A percentile compares a stretch with the other conserved stretches of the same genome.
Conservation (phyloP, 2,329 filamentous ascomycete species). For the Hortaea werneckii region DNA sequence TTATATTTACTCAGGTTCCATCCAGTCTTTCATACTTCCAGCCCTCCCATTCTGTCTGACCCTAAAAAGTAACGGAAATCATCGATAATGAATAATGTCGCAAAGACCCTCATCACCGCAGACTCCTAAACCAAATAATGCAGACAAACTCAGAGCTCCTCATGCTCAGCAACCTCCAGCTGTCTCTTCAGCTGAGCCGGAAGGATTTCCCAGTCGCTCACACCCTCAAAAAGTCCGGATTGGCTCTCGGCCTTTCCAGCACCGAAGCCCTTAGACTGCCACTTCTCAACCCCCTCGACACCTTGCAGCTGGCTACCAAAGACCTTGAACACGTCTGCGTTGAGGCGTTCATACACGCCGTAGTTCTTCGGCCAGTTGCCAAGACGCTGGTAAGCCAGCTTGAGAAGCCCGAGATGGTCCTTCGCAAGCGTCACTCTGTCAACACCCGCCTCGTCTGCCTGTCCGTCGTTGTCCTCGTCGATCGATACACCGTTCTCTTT, state of each 20-base stretch:
- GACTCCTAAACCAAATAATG: too few species aligned
- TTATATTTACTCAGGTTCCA: too few species aligned
- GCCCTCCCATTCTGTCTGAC: too few species aligned
- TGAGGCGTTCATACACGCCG: constrained; percentile 39
- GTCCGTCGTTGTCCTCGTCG: constrained; percentile 16
- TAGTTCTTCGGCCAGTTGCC: constrained; percentile 39
- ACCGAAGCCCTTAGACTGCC: constrained; percentile 37
- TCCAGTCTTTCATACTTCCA: too few species aligned
- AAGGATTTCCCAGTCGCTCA: constrained; percentile 20
- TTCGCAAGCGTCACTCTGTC: constrained; percentile 23
- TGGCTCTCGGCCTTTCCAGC: constrained; percentile 36
- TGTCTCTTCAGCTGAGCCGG: background rate
- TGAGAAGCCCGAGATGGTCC: constrained; percentile 27
- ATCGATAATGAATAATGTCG: too few species aligned
- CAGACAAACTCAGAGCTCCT: background rate
- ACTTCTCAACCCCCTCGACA: constrained; percentile 35
- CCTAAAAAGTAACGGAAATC: too few species aligned
- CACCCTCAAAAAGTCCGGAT: constrained; percentile 25
- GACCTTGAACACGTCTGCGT: constrained; percentile 33
- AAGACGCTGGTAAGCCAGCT: constrained; percentile 33
- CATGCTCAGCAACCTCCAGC: background rate
- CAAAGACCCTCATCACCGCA: too few species aligned
- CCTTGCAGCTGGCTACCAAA: constrained; percentile 31
- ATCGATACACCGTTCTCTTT: constrained; percentile 25
- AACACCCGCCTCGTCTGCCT: constrained; percentile 13